phyloP scores from a whole-genome alignment of 2,329 filamentous ascomycete genomes.

The Xylariaceae sp. region DNA sequence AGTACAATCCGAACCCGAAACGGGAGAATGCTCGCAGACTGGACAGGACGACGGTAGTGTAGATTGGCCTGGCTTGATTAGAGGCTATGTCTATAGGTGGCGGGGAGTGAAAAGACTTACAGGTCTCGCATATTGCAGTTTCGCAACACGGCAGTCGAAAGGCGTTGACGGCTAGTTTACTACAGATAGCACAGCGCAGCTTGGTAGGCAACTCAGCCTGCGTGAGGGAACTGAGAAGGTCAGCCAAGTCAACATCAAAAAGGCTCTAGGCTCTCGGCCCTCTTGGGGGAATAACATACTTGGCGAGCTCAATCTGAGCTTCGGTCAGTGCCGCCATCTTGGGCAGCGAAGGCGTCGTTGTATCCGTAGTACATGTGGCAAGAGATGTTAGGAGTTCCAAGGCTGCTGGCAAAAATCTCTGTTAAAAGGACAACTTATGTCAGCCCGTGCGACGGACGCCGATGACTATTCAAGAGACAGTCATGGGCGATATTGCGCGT shows the following conservation, averaged over 20 bases:
- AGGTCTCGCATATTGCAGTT: conserved; percentile 88
- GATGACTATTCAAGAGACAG: conserved; percentile 5
- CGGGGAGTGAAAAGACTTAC: conserved; percentile 54
- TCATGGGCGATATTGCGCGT: conserved; percentile 8
- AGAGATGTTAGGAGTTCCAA: conserved; percentile 3
- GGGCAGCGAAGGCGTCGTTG: conserved; percentile 15
- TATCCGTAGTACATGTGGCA: conserved; percentile 24
- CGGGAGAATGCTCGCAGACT: conserved; percentile 88
- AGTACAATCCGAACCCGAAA: conserved; percentile 84
- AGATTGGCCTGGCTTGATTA: conserved; percentile 66
- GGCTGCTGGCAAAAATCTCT: conserved; percentile 3
- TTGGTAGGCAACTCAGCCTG: conserved; percentile 93
- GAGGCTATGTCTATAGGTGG: background rate
- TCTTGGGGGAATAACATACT: conserved; percentile 41
- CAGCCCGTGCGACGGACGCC: background rate
- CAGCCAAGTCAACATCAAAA: conserved; percentile 3
- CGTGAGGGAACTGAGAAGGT: conserved; percentile 64
- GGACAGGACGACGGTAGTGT: conserved; percentile 80
- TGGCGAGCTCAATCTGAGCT: conserved; percentile 62
- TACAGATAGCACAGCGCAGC: conserved; percentile 91
- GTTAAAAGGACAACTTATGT: conserved; percentile 3
- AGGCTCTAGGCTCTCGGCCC: too few species aligned
- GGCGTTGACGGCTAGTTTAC: conserved; percentile 85
- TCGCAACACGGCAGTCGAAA: conserved; percentile 94
- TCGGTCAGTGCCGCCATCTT: conserved; percentile 45